phyloP scores from a whole-genome alignment of 805 yeast genomes.

The Teunomyces tritomae region DNA sequence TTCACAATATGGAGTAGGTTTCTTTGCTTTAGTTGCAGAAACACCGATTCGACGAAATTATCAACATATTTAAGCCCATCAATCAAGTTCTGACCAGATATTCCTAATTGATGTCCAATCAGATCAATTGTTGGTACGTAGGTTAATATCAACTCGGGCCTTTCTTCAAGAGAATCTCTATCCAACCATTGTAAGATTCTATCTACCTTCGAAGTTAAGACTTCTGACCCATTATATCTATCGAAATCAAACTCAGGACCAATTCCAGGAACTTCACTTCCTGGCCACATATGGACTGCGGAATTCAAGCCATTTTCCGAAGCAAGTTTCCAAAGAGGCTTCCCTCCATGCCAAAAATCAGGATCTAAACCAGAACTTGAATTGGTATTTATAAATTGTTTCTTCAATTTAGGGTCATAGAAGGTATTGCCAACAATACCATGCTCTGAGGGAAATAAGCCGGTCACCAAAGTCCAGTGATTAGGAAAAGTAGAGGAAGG shows the following conservation, averaged over 20 bases:
- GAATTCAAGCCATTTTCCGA: conserved; percentile 54
- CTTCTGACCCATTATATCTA: conserved; percentile 62
- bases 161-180: conserved; percentile 34
- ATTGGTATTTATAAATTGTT: conserved; percentile 63
- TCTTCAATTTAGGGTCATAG: conserved; percentile 55
- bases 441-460: conserved; percentile 76
- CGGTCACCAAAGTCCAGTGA: conserved; percentile 90
- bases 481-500: conserved; percentile 91
- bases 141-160: conserved; percentile 77
- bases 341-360: conserved; percentile 80
- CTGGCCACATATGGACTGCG: conserved; percentile 98
- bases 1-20: conserved; percentile 67
- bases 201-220: conserved; percentile 53
- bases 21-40: conserved; percentile 47
- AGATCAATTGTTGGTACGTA: conserved; percentile 83
- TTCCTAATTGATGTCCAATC: conserved; percentile 72
- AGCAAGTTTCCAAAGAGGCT: conserved; percentile 85
- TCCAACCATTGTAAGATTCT: conserved; percentile 70
- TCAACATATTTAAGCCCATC: conserved; percentile 65
- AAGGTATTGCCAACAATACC: conserved; percentile 86
- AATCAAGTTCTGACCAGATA: conserved; percentile 56
- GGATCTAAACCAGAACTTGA: conserved; percentile 50
- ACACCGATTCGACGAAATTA: conserved; percentile 50
- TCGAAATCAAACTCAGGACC: conserved; percentile 57
- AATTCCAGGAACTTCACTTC: conserved; percentile 69